These are phyloP conservation scores for Trypanosomatidae sp. DNA, from an alignment of 208 protist genomes.

Conservation along the genomic window DNA sequence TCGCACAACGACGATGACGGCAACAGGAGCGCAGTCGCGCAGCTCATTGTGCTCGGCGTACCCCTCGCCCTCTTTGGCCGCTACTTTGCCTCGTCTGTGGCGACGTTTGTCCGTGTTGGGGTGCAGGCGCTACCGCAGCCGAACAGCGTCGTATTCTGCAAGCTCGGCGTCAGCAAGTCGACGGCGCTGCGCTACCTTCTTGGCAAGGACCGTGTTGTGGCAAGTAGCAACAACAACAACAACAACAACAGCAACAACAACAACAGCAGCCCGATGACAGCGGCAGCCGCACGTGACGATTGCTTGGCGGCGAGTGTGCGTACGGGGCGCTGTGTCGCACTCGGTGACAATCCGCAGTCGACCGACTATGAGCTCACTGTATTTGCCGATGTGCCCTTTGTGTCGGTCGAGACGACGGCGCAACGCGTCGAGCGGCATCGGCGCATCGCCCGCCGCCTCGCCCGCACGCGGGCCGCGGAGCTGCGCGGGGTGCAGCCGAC, in stretches of 20 bases:
- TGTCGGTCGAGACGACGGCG: conserved; percentile 52
- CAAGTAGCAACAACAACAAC: too few species aligned
- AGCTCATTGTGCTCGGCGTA: conserved; percentile 73
- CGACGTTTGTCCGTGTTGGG: conserved; percentile 21
- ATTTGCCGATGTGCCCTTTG: conserved; percentile 46
- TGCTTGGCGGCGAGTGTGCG: conserved; percentile 22
- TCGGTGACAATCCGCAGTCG: conserved; percentile 78
- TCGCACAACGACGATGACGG: background rate
- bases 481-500: background rate
- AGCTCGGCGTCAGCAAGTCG: conserved; percentile 79
- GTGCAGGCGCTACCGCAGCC: conserved; percentile 76
- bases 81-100: conserved; percentile 36
- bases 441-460: conserved; percentile 35
- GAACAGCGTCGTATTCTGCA: conserved; percentile 82
- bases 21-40: conserved; percentile 24
- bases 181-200: conserved; percentile 71
- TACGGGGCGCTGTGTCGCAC: conserved; percentile 18
- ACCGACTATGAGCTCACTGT: conserved; percentile 77
- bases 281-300: background rate
- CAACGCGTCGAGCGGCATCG: conserved; percentile 51
- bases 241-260: conserved; percentile 1
- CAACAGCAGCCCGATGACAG: background rate
- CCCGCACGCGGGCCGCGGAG: conserved; percentile 9
- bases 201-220: conserved; percentile 16
- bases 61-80: conserved; percentile 46